Evolutionary conservation across 139 green algal genomes (phyloP).

Genomic region (Chlamydomonas urium): DNA sequence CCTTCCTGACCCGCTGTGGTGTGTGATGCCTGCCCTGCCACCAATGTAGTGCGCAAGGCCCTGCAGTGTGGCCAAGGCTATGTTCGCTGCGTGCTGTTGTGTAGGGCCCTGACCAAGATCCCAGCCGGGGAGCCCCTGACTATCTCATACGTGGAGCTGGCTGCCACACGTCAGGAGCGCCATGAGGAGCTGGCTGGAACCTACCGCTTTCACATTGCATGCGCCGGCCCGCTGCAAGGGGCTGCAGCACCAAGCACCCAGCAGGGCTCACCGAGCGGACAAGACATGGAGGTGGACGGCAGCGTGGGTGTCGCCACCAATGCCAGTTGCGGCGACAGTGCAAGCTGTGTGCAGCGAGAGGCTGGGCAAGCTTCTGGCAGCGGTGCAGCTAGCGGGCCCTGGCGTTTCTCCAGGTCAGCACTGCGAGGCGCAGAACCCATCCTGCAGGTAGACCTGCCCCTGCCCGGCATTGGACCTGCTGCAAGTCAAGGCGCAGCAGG

Average conservation of each 20-base stretch:
- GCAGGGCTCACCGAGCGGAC: background rate
- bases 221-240: background rate
- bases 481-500: background rate
- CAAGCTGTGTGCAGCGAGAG: background rate
- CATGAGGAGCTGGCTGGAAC: constrained; percentile 41
- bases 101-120: constrained; percentile 53
- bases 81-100: too few relatives aligned
- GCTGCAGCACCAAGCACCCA: background rate
- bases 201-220: constrained; percentile 71
- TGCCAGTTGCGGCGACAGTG: background rate
- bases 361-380: background rate
- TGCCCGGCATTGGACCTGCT: background rate
- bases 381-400: too few relatives aligned
- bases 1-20: too few relatives aligned
- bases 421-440: too few relatives aligned
- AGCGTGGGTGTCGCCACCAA: background rate
- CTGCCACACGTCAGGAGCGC: constrained; percentile 54
- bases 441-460: background rate
- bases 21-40: too few relatives aligned
- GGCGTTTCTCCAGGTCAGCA: too few relatives aligned
- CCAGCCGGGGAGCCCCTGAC: constrained; percentile 57
- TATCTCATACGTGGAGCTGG: constrained; percentile 73
- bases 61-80: too few relatives aligned
- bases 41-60: too few relatives aligned
- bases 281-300: background rate